Base-by-base conservation (phyloP, 176 grass and related monocot genomes). In the Otatea glauca region DNA sequence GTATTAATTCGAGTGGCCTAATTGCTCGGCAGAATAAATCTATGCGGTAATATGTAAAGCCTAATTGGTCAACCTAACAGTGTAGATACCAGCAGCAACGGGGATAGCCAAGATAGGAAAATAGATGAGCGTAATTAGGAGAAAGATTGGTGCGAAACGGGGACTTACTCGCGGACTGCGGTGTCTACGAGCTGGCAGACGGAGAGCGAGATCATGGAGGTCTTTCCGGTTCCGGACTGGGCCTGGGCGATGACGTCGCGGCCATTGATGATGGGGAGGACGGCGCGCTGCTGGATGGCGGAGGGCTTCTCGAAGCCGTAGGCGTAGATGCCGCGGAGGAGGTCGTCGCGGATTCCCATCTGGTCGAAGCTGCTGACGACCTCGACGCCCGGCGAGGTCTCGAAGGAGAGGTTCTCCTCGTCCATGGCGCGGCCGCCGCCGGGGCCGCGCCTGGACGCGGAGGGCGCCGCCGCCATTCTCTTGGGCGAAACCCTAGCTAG, bases 301-400 rank as follows among this genome's bases (percentile, higher is more conserved):
- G 96, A 96, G 44, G 96, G 96, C 85, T 99, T 99, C 93, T 96
- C 96, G 77, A 99, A 96, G 69, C 96, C 96, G 62, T 94, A 96
- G 35, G 73, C 83, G 80, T 99, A 99, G 88, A 99, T 94, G 74
- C 96, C 96, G 37, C 91, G 88, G 17, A 99, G 96, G 38, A 99
- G 92, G 59, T 96, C 89, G 83, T 98, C 96, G 76, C 81, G 92
- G 76, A 99, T 92, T 7, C 93, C 96, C 93, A 99, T 99, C 86
- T 91, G 88, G 77, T 98, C 93, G 89, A 98, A 98, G 88, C 77
- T 95, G 67, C 76, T 89, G 14, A 98, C 86, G 25, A 93, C 96
- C 81, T 98, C 91, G 5, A 98, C 96, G 35, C 96, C 93, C 18
- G 93, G 86, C 18, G 91, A 92, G 53, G 96, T 98, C 84, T 98